Base-by-base conservation (phyloP, 768 basidiomycete genomes). In the Hebeloma cylindrosporum region DNA sequence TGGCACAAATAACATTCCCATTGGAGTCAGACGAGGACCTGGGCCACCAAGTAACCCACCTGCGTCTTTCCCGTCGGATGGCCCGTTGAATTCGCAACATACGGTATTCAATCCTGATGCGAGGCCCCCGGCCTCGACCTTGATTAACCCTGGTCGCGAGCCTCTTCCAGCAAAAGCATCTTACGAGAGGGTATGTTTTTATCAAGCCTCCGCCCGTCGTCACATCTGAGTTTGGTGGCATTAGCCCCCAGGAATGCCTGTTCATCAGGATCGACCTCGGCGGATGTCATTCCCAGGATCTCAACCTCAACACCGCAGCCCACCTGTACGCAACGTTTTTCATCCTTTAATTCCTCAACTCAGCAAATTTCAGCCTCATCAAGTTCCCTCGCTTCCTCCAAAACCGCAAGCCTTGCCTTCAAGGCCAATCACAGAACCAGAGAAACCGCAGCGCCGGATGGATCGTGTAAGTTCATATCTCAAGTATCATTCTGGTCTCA, bases 1-100 rank as follows among this genome's bases (percentile, higher is more conserved):
- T 38, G 67, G 68, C 2, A 62, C 68, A 0, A 72, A 74, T 43
- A 68, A 59, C 29, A 58, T 69, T n/a, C 71, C 70, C 1, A 67
- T 72, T 14, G 66, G 67, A 10, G 58, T 36, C 37, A 60, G 60
- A 21, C 61, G 63, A 40, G 40, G 42, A 40, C 39, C 45, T 11
- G 38, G 48, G 21, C 35, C 55, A 22, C 31, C 40, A 10, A 18
- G 38, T 22, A 8, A 21, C 3, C 32, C 31, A 34, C 25, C 38
- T 22, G 43, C 47, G 13, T 42, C 45, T 13, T 14, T 40, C 14
- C 40, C 47, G 26, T 43, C 49, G 17, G 37, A 42, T 35, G 40
- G 23, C 9, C 6, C 37, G 3, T 32, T 22, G 29, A 7, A 25
- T n/a, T 25, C 21, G n/a, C n/a, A 17, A 2, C n/a, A n/a, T n/a